These are phyloP conservation scores for Eucalyptus polyanthemos DNA, from an alignment of 345 rosid species.

Conservation along the genomic window DNA sequence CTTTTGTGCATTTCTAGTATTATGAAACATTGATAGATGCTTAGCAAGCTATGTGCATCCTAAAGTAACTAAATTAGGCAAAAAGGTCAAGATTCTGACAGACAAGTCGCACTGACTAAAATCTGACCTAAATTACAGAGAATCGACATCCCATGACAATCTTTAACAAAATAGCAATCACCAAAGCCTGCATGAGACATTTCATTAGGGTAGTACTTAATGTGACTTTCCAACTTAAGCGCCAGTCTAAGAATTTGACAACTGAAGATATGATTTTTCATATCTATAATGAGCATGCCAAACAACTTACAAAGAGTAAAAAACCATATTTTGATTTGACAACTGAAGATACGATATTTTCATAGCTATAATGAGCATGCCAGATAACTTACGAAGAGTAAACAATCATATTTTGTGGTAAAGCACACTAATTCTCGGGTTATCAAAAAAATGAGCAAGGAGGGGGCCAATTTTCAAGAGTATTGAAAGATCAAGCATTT, in stretches of 20 bases:
- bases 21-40: neutral
- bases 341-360: neutral
- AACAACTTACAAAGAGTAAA: neutral
- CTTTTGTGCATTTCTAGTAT: neutral
- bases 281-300: neutral
- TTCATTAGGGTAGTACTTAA: neutral
- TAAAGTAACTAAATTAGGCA: too few relatives aligned
- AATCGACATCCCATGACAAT: slow-evolving; percentile 79
- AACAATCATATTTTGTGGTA: neutral
- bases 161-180: slow-evolving; percentile 80
- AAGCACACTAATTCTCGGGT: neutral
- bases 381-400: neutral
- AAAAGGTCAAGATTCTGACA: too few relatives aligned
- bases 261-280: neutral
- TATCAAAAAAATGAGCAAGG: neutral
- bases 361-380: neutral
- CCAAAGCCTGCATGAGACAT: slow-evolving; percentile 48
- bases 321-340: neutral
- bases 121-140: slow-evolving; percentile 65
- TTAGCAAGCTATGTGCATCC: too few relatives aligned
- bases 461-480: neutral
- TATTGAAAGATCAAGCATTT: neutral
- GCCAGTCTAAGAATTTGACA: neutral
- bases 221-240: neutral
- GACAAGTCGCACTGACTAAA: too few relatives aligned